A percentile compares a stretch with the other conserved stretches of the same genome.
phyloP scores from a whole-genome alignment of 306 rosid genomes.

The Pueraria montana region DNA sequence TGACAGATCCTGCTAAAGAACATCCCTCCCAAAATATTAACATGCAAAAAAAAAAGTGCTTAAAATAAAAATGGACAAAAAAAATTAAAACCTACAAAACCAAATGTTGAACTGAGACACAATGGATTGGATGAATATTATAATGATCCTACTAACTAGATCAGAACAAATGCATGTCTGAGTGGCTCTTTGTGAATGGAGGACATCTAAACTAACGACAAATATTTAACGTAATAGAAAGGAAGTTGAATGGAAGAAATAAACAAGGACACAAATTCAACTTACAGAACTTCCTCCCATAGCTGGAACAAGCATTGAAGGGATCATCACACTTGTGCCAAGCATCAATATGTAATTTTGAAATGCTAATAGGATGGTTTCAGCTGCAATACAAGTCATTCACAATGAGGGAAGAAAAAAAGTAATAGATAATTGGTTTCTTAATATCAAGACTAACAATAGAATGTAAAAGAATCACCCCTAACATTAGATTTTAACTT shows the following conservation, averaged over 20 bases:
- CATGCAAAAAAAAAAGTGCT: background rate
- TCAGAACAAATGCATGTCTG: background rate
- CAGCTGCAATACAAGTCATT: slow-evolving; percentile 65
- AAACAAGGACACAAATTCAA: slow-evolving; percentile 33
- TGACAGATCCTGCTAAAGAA: background rate
- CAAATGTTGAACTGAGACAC: background rate
- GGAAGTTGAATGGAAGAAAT: background rate
- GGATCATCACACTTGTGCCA: slow-evolving; percentile 89
- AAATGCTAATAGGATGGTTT: slow-evolving; percentile 80
- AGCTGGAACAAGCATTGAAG: slow-evolving; percentile 75
- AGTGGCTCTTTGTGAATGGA: background rate
- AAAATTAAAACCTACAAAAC: background rate
- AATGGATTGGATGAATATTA: background rate
- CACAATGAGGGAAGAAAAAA: slow-evolving; percentile 26
- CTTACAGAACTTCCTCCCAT: slow-evolving; percentile 92
- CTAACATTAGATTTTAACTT: background rate
- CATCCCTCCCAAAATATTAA: background rate
- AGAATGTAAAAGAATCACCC: background rate
- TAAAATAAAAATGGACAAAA: background rate
- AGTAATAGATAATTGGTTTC: slow-evolving; percentile 3
- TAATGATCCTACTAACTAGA: background rate
- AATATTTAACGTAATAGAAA: background rate
- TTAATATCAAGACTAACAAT: background rate
- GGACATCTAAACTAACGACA: background rate
- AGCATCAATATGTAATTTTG: slow-evolving; percentile 88